Percentiles rank a stretch among this genome's conserved stretches.
These are phyloP conservation scores for Coelastrella sp. DNA, from an alignment of 139 green algal species.

Conservation along the genomic window DNA sequence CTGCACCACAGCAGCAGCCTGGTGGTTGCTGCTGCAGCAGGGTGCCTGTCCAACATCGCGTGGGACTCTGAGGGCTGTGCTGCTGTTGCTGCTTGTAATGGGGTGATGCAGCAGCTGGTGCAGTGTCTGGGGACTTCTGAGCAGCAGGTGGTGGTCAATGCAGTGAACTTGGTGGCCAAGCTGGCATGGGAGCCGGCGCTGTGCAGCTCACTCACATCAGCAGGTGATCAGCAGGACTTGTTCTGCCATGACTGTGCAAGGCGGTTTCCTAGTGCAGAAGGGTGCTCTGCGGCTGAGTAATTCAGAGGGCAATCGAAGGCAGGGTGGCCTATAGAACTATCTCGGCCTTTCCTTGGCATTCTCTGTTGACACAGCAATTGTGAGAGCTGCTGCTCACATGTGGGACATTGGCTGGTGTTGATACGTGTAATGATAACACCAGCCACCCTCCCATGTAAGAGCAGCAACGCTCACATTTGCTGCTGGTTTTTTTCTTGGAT, in stretches of 20 bases:
- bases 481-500: too few species aligned
- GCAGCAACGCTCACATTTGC: too few species aligned
- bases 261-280: too few species aligned
- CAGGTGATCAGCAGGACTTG: not conserved
- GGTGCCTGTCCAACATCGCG: not conserved
- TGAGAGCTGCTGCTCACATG: too few species aligned
- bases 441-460: not conserved
- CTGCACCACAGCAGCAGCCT: not conserved
- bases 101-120: not conserved
- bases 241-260: too few species aligned
- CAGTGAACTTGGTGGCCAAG: not conserved
- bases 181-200: not conserved
- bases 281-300: too few species aligned
- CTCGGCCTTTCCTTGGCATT: too few species aligned
- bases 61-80: not conserved
- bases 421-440: not conserved
- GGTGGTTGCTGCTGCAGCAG: not conserved
- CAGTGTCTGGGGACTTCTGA: not conserved
- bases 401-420: too few species aligned
- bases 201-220: not conserved
- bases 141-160: not conserved
- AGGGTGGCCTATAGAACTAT: too few species aligned
- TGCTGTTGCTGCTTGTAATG: not conserved
- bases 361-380: too few species aligned
- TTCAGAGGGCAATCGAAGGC: too few species aligned